These are phyloP conservation scores for Thermochaetoides dissita DNA, from an alignment of 2,329 filamentous ascomycete species.

Conservation along the genomic window DNA sequence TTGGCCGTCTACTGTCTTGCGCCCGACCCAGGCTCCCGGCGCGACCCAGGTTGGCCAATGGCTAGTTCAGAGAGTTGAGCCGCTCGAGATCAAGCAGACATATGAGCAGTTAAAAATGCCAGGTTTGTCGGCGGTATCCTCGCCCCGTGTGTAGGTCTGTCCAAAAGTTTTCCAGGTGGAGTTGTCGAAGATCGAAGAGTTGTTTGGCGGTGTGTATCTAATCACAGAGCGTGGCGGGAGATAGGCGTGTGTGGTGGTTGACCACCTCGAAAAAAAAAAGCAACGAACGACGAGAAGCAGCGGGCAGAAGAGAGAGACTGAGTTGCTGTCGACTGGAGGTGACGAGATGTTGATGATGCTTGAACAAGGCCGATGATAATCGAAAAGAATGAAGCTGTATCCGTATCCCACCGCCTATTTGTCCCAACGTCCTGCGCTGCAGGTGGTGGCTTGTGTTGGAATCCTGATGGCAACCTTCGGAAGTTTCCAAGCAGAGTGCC, in stretches of 20 bases:
- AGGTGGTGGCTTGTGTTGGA: too few species aligned
- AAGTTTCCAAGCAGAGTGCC: too few species aligned
- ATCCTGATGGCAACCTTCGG: too few species aligned
- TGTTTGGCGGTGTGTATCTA: slow-evolving; percentile 2
- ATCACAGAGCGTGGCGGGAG: background rate
- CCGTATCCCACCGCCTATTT: too few species aligned
- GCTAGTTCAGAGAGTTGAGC: slow-evolving; percentile 5
- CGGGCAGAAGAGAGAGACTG: too few species aligned
- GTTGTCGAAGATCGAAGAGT: background rate
- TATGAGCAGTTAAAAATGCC: background rate
- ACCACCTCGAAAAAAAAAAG: too few species aligned
- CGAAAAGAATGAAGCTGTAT: too few species aligned
- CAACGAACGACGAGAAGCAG: too few species aligned
- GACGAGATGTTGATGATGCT: too few species aligned
- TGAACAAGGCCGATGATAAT: too few species aligned
- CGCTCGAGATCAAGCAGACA: background rate
- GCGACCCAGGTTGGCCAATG: slow-evolving; percentile 8
- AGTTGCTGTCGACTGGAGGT: too few species aligned
- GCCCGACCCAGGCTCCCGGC: slow-evolving; percentile 9
- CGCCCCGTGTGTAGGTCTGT: background rate
- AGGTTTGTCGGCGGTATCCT: background rate
- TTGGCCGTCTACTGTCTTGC: slow-evolving; percentile 1
- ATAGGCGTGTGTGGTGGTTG: background rate
- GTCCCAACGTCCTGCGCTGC: too few species aligned
- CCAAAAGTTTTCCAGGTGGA: background rate